Base-by-base conservation (phyloP, 306 rosid species). In the Dicorynia guianensis region DNA sequence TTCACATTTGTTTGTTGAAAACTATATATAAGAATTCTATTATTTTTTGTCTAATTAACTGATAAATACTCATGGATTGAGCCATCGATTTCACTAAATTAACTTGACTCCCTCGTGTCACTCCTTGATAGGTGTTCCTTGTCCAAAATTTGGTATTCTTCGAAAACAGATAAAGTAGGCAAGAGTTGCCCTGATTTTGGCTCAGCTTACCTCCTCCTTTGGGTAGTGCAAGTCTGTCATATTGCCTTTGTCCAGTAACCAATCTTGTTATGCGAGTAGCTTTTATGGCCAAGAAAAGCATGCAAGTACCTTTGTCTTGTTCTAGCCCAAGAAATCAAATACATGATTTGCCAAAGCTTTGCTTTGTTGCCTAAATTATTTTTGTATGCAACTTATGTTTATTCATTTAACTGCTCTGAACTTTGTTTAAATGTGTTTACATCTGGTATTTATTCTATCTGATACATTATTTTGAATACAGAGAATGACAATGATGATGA, bases 401-500 rank as follows among this genome's bases (percentile, higher is more conserved):
- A 25, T 33, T 72, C 36, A 59, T 48, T 59, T 72, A 38, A 46
- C 34, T 59, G 9, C 34, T 72, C 47, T 43, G 38, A 60, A 72
- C 60, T 11, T 63, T 67, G 40, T 47, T 67, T 62, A 48, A 58
- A 58, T 77, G 40, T 5, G 39, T 48, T 69, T n/a, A 19, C 33
- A 60, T 34, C 13, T 61, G 42, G 30, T 68, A 11, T 20, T 50
- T n/a, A 14, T 61, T 11, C 39, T 52, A 19, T 12, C 57, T 62
- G 34, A n/a, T 55, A 30, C 44, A 17, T 70, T 52, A 49, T 55
- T 71, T 65, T 63, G 68, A 18, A 63, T 14, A 58, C 48, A 76
- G 79, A 52, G 68, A 76, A 53, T 53, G 82, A 74, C 43, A 67
- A 46, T 36, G 83, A 79, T 43, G 75, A 75, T 60, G 84, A 79